Conservation (phyloP, 1,284 basidiomycete genomes). For the Quambalaria eucalypti region DNA sequence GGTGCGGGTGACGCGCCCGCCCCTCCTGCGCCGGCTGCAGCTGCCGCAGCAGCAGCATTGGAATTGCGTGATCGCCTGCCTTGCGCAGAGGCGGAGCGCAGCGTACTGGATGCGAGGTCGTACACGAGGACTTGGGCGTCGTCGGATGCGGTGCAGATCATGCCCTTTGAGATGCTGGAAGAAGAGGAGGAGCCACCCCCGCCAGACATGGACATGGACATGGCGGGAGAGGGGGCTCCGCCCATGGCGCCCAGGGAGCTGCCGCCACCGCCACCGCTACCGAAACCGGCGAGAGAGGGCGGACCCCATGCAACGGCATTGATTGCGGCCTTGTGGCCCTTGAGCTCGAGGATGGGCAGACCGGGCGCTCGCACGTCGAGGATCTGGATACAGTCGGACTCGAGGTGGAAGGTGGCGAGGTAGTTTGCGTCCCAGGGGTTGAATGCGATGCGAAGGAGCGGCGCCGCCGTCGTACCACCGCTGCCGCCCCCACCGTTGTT, state of each 20-base stretch:
- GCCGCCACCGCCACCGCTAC: neutral
- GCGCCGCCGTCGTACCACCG: conserved; percentile 17
- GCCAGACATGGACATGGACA: conserved; percentile 5
- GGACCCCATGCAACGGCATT: conserved; percentile 46
- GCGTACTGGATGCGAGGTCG: conserved; percentile 39
- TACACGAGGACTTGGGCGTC: conserved; percentile 45
- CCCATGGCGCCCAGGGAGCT: neutral
- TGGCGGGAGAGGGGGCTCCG: conserved; percentile 17
- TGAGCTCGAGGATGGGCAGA: conserved; percentile 41
- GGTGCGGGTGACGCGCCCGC: conserved; percentile 1
- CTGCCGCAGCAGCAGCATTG: neutral
- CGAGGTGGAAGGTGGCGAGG: conserved; percentile 45
- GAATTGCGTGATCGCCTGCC: conserved; percentile 39
- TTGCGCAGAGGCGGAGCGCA: conserved; percentile 41
- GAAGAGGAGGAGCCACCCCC: neutral
- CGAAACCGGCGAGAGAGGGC: conserved; percentile 7
- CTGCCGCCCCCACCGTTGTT: neutral
- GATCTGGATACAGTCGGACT: conserved; percentile 43
- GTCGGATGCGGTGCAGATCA: conserved; percentile 45
- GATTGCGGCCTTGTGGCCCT: conserved; percentile 38
- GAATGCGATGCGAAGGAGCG: conserved; percentile 44
- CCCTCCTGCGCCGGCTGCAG: neutral
- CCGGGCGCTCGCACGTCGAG: conserved; percentile 46
- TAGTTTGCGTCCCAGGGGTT: conserved; percentile 48
- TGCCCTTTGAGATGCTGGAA: conserved; percentile 26